phyloP scores from a whole-genome alignment of 345 rosid species.

The Eucalyptus viminalis region DNA sequence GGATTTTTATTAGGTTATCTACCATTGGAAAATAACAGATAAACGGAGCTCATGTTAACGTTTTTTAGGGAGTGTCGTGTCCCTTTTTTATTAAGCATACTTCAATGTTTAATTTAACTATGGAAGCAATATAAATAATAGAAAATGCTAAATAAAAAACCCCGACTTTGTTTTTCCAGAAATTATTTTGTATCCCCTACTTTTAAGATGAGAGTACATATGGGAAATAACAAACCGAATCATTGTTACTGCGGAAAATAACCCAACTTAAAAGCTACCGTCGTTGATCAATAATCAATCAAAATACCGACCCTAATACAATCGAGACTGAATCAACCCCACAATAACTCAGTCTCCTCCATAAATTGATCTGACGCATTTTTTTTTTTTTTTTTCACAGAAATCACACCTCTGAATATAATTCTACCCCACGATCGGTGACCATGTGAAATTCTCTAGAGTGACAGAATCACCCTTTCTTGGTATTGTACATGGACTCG shows the following conservation, averaged over 20 bases:
- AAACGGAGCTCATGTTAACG: neutral
- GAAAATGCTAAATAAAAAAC: neutral
- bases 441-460: neutral
- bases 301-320: neutral
- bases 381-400: neutral
- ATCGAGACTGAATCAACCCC: neutral
- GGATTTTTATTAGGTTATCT: neutral
- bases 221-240: neutral
- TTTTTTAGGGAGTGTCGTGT: neutral
- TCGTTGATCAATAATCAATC: neutral
- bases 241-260: neutral
- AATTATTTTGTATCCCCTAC: neutral
- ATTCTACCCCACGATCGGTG: neutral
- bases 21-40: neutral
- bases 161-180: neutral
- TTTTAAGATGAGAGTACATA: neutral
- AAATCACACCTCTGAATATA: neutral
- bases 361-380: neutral
- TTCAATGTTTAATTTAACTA: neutral
- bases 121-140: neutral
- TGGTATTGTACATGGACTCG: slow-evolving; percentile 53
- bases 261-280: neutral
- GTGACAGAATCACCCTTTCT: neutral
- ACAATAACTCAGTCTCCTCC: neutral
- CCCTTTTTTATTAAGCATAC: neutral